Evolutionary conservation across 768 basidiomycete species (phyloP).

Genomic region (Pulveroboletus sp.): DNA sequence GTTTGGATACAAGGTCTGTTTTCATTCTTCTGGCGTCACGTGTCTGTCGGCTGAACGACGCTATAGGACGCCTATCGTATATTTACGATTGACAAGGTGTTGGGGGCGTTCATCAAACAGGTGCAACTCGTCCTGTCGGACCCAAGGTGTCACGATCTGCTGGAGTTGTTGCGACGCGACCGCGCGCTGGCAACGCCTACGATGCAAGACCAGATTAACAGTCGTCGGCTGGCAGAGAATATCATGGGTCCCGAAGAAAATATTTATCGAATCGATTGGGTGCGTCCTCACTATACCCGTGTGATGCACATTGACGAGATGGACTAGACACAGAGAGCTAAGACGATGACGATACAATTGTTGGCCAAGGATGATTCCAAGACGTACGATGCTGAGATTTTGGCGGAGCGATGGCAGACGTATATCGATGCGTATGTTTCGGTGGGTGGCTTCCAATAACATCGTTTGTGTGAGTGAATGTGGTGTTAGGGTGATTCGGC

Average conservation of each 20-base stretch:
- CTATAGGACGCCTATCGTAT: constrained; percentile 75
- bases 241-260: constrained; percentile 75
- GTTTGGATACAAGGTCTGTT: constrained; percentile 74
- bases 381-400: constrained; percentile 72
- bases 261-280: constrained; percentile 80
- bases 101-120: constrained; percentile 88
- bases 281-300: constrained; percentile 34
- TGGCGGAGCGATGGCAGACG: constrained; percentile 75
- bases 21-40: background rate
- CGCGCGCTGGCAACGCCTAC: constrained; percentile 56
- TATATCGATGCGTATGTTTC: constrained; percentile 78
- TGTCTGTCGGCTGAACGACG: background rate
- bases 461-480: background rate
- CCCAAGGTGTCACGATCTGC: constrained; percentile 65
- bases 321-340: constrained; percentile 60
- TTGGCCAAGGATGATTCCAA: constrained; percentile 78
- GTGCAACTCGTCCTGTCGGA: constrained; percentile 74
- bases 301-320: background rate
- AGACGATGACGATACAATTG: constrained; percentile 68
- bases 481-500: constrained; percentile 53
- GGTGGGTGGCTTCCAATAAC: constrained; percentile 43
- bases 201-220: constrained; percentile 69
- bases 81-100: constrained; percentile 92
- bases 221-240: constrained; percentile 64
- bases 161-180: constrained; percentile 70